phyloP scores from a whole-genome alignment of 140 eudicot genomes.

The Oenanthe javanica region DNA sequence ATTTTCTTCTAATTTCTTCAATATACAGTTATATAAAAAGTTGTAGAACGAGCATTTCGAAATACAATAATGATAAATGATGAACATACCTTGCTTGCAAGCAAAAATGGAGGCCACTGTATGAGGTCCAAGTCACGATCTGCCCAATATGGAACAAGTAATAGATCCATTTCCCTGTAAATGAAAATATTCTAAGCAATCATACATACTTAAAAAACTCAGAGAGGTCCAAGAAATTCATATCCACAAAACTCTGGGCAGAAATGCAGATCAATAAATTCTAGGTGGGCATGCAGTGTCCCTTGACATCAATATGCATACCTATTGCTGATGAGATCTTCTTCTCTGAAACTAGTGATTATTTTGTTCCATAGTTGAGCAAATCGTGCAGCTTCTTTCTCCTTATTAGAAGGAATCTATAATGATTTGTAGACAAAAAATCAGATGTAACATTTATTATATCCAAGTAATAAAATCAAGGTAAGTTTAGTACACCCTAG shows the following conservation, averaged over 20 bases:
- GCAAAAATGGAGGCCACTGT: conserved; percentile 95
- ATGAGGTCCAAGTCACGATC: conserved; percentile 71
- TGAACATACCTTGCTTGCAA: conserved; percentile 77
- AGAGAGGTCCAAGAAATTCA: not conserved
- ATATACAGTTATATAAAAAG: not conserved
- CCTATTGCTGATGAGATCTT: conserved; percentile 86
- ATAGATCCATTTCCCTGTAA: conserved; percentile 80
- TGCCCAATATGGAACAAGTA: conserved; percentile 99
- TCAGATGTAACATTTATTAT: not conserved
- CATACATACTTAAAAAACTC: not conserved
- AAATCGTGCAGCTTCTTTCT: conserved; percentile 81
- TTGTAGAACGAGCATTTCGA: not conserved
- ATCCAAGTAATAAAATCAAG: not conserved
- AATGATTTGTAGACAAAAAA: not conserved
- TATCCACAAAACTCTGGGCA: not conserved
- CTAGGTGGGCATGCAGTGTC: not conserved
- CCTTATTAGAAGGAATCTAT: conserved; percentile 54
- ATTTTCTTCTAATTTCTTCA: no score
- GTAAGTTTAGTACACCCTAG: not conserved
- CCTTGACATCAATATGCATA: conserved; percentile 6
- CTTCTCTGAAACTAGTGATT: conserved; percentile 82
- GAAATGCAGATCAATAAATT: not conserved
- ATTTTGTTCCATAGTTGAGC: conserved; percentile 95
- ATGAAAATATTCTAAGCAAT: conserved; percentile 11
- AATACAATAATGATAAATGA: not conserved